Evolutionary conservation across 352 stramenopile species (phyloP).

Genomic region (Globisporangium perplexum): DNA sequence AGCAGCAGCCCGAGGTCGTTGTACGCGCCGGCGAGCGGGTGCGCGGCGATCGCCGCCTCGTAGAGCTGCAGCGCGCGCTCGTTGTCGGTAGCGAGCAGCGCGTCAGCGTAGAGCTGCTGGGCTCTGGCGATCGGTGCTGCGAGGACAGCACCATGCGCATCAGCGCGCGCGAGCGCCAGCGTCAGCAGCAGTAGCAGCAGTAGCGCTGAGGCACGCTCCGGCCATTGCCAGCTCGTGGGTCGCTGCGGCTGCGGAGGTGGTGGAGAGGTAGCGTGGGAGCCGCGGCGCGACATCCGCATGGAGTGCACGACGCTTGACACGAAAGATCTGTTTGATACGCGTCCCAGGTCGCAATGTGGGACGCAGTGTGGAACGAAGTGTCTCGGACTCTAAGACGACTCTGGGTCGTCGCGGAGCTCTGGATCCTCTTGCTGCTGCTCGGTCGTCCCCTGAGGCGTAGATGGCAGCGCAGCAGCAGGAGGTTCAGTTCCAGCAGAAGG

Average conservation of each 20-base stretch:
- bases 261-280: no score
- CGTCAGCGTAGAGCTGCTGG: conserved; percentile 22
- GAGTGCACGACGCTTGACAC: no score
- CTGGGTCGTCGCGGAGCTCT: background rate
- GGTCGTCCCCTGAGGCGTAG: no score
- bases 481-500: background rate
- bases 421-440: no score
- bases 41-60: conserved; percentile 37
- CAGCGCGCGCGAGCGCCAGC: no score
- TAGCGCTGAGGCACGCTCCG: no score
- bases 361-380: background rate
- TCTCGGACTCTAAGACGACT: no score
- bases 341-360: no score
- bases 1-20: conserved; percentile 79
- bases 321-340: no score
- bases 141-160: no score
- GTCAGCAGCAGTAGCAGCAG: background rate
- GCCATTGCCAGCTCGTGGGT: no score
- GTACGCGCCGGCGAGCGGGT: conserved; percentile 50
- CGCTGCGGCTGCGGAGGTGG: background rate
- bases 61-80: conserved; percentile 28
- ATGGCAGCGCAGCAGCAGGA: background rate
- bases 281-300: no score
- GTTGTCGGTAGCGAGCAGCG: conserved; percentile 13
- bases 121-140: conserved; percentile 4